Base-by-base conservation (phyloP, 805 yeast species). In the Metschnikowia corniflorae region DNA sequence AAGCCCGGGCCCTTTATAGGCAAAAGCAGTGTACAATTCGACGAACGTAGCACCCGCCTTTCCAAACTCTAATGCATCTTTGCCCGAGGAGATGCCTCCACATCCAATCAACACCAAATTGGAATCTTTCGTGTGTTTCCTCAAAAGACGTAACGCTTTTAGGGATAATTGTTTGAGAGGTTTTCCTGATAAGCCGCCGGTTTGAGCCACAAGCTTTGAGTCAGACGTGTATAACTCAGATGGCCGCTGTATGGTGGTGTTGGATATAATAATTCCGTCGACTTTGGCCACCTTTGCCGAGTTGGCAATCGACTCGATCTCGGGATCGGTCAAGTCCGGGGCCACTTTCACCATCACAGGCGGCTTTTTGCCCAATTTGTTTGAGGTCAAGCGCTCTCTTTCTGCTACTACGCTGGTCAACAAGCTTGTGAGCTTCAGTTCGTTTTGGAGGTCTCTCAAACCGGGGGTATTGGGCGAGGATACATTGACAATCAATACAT, bases 381-480 rank as follows among this genome's bases (percentile, higher is more conserved):
- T 72, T 37, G 55, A 52, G 1, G 58, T 59, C 29, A 80, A 61
- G 2, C 43, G 39, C 50, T 85, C 71, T 56, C 97, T 77, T 56
- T 84, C 88, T 1, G 63, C 58, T 9, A 67, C 88, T 22, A 91
- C 88, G 9, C 78, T 65, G 7, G 74, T 63, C 49, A 91, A 70
- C 50, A 91, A 66, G 23, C 70, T 70, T 6, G 86, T 77, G 42
- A 91, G 72, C 57, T 83, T 85, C 38, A 70, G 70, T 49, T 86
- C 95, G 39, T 67, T 76, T 65, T 91, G 97, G 49, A 91, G 72
- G 50, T 80, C 86, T 54, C 97, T 77, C 49, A 91, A 72, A 2
- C 97, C 97, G 4, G 97, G 97, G 1, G 97, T 91, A 57, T 91
- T 91, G 35, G 97, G 97, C 32, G 95, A 84, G 1, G 96, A 87